Conservation (phyloP, 2,329 filamentous ascomycete species). For the Alternaria hordeiaustralica region DNA sequence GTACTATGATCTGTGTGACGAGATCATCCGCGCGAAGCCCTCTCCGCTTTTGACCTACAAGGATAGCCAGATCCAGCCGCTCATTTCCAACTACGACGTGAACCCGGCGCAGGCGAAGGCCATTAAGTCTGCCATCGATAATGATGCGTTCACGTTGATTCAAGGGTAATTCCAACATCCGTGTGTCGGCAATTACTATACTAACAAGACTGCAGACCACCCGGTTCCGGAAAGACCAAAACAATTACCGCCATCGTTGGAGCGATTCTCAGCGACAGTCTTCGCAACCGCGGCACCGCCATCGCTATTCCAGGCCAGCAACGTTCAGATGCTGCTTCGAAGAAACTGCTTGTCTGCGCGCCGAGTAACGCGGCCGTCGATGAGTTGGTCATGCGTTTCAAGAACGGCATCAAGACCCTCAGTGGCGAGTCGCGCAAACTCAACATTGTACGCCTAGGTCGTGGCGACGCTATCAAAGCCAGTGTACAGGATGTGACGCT, state of each 20-base stretch:
- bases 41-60: conserved; percentile 85
- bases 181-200: conserved; percentile 1
- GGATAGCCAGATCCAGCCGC: conserved; percentile 71
- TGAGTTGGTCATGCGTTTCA: conserved; percentile 91
- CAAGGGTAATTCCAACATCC: conserved; percentile 67
- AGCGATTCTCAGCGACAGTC: conserved; percentile 72
- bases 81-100: conserved; percentile 79
- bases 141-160: conserved; percentile 95
- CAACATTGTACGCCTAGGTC: conserved; percentile 86
- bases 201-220: conserved; percentile 65
- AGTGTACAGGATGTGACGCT: conserved; percentile 90
- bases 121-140: conserved; percentile 88
- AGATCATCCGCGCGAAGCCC: conserved; percentile 87
- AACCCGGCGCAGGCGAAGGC: conserved; percentile 91
- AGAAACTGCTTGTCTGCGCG: conserved; percentile 95
- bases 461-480: conserved; percentile 89
- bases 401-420: conserved; percentile 80
- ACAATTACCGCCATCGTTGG: conserved; percentile 97
- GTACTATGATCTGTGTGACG: conserved; percentile 94
- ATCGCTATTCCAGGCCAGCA: conserved; percentile 49
- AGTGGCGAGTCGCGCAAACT: conserved; percentile 76
- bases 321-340: conserved; percentile 56
- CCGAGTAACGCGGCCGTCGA: conserved; percentile 98
- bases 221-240: conserved; percentile 97
- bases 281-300: conserved; percentile 57